Evolutionary conservation across 2,329 filamentous ascomycete genomes (phyloP), one percentile per base, ranked within the genome.

Genomic region (Mollisia scopiformis): DNA sequence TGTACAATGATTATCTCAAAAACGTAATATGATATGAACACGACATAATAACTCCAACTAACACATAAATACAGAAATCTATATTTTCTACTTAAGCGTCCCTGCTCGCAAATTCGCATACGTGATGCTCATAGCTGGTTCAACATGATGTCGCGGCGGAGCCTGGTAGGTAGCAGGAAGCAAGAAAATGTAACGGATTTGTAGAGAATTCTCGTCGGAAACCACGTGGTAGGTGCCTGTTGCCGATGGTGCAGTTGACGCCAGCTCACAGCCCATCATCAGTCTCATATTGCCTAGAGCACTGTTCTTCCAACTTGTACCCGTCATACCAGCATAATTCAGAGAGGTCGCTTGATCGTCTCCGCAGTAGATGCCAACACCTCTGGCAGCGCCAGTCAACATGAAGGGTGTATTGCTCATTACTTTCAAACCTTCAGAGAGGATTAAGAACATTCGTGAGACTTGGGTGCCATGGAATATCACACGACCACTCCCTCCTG

Each of bases 251-350:
- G 11, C 28, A 8, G 25, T 2, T 5, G 23, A 16, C 28, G 43
- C 41, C n/a, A 57, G n/a, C 35, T 57, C 55, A 27, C 55, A 57
- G 14, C 55, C 55, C 11, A 57, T 7, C 43, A 57, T 57, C 14
- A 57, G 19, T 35, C n/a, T 57, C 55, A 57, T 57, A 14, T 57
- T 57, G n/a, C 43, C 30, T 11, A 57, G 43, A 2, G 43, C 31
- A 33, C 55, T 57, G 31, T 57, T 31, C 21, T 23, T 57, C 55
- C 55, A 57, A 21, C 55, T 57, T 21, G 16, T 21, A 8, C 55
- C 55, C 8, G 55, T 57, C 11, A n/a, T 14, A 4, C 46, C 46
- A 14, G 43, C 16, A 41, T 35, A 57, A n/a, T n/a, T 16, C 6
- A 35, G 13, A 4, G 55, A 57, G 3, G 55, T 35, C 2, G 8